Percentiles rank a stretch among this genome's conserved stretches.
These are phyloP conservation scores for Stagonosporopsis vannaccii DNA, from an alignment of 2,329 filamentous ascomycete species.

Conservation along the genomic window DNA sequence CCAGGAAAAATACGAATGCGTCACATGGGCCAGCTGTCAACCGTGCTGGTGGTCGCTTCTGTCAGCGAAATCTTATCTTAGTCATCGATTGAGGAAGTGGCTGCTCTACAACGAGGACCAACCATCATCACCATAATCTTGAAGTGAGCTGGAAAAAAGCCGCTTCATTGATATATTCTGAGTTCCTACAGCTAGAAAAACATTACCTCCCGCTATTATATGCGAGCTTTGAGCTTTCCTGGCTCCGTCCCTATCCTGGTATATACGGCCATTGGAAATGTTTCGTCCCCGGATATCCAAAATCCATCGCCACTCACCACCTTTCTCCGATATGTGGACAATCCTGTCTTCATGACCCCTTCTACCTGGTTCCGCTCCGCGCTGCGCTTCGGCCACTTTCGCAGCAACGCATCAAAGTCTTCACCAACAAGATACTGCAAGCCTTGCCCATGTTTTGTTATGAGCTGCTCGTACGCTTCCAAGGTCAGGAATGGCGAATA, in stretches of 20 bases:
- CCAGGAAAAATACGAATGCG: no score
- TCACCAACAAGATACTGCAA: constrained; percentile 35
- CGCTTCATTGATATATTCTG: no score
- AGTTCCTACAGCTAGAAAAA: no score
- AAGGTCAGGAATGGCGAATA: constrained; percentile 40
- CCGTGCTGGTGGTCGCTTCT: no score
- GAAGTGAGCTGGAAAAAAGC: no score
- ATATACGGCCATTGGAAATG: constrained; percentile 42
- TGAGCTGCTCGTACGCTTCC: constrained; percentile 30
- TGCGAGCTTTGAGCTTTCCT: neutral
- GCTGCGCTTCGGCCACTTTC: constrained; percentile 41
- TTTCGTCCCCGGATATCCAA: constrained; percentile 34
- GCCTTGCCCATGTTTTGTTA: constrained; percentile 1
- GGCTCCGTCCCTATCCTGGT: neutral
- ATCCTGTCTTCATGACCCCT: constrained; percentile 19
- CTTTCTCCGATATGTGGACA: constrained; percentile 26
- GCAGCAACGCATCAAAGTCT: constrained; percentile 36
- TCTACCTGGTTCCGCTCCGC: constrained; percentile 34
- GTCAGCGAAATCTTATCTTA: no score
- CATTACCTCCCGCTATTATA: neutral
- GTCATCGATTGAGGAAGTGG: no score
- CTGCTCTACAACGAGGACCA: no score
- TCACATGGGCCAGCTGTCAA: no score
- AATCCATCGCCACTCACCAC: constrained; percentile 30
- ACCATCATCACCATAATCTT: no score